Percentiles rank a stretch among this genome's conserved stretches.
Evolutionary conservation across 176 grass and related monocot species (phyloP).

Genomic region (Musa schizocarpa): DNA sequence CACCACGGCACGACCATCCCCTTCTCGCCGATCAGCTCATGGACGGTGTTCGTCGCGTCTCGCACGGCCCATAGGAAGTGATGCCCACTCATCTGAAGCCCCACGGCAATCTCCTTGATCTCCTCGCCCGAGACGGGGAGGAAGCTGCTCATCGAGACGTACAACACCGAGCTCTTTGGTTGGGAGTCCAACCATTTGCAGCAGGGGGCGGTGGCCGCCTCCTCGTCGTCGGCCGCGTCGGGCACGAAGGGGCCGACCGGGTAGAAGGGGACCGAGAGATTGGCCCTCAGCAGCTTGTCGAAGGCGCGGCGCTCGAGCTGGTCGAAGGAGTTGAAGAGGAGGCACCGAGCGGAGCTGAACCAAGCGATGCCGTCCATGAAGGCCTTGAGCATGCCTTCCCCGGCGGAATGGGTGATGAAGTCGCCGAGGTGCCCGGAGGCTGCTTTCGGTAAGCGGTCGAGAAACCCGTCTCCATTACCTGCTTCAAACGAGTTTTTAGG

Average conservation of each 20-base stretch:
- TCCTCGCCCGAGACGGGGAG: constrained; percentile 27
- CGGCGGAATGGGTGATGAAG: neutral
- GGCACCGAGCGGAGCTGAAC: constrained; percentile 30
- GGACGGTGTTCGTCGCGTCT: constrained; percentile 9
- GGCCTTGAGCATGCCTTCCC: constrained; percentile 9
- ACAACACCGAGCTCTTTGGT: constrained; percentile 37
- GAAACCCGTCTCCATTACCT: neutral
- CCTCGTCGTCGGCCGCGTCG: constrained; percentile 11
- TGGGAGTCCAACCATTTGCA: constrained; percentile 41
- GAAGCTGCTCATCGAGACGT: constrained; percentile 65
- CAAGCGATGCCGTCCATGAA: constrained; percentile 16
- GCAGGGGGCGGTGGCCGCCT: constrained; percentile 8
- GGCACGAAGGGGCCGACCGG: constrained; percentile 9
- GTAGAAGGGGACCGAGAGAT: constrained; percentile 21
- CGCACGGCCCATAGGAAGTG: constrained; percentile 48
- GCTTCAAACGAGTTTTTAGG: neutral
- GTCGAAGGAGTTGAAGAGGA: constrained; percentile 57
- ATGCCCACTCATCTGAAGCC: constrained; percentile 21
- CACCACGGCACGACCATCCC: constrained; percentile 62
- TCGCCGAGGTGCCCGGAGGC: neutral
- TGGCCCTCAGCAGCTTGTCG: constrained; percentile 27
- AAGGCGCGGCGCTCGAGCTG: constrained; percentile 37
- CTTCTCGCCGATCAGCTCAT: constrained; percentile 18
- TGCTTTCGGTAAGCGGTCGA: neutral
- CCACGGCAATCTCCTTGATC: constrained; percentile 42